phyloP scores from a whole-genome alignment of 768 basidiomycete species.

The Hortiboletus campestris region DNA sequence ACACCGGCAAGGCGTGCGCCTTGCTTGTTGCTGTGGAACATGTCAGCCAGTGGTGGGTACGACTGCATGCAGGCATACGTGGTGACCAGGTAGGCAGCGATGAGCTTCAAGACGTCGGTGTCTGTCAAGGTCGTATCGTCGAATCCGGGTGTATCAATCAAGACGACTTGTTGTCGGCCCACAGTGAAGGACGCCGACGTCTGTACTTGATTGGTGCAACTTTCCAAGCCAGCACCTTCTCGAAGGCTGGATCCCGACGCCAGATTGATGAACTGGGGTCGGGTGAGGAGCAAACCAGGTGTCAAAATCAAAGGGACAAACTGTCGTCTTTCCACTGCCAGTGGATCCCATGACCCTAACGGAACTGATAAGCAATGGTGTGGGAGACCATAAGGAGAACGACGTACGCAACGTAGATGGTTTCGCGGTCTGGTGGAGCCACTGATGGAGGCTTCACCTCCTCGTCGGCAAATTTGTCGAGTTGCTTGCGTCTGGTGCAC shows the following conservation, averaged over 20 bases:
- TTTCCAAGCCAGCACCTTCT: conserved; percentile 35
- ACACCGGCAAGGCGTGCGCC: conserved; percentile 44
- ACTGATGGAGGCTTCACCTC: conserved; percentile 22
- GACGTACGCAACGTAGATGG: conserved; percentile 30
- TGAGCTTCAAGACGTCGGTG: conserved; percentile 49
- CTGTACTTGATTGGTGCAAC: conserved; percentile 36
- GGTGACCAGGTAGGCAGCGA: conserved; percentile 39
- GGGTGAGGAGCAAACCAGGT: not conserved
- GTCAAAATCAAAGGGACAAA: conserved; percentile 10
- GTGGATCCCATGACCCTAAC: conserved; percentile 35
- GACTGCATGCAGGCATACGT: conserved; percentile 21
- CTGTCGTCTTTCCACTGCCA: conserved; percentile 36
- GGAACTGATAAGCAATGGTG: conserved; percentile 24
- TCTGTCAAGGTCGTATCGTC: conserved; percentile 53
- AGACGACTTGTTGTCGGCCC: conserved; percentile 37
- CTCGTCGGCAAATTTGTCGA: conserved; percentile 25
- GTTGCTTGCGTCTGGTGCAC: conserved; percentile 26
- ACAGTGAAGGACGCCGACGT: conserved; percentile 25
- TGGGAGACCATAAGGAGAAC: not conserved
- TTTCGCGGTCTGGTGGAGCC: conserved; percentile 19
- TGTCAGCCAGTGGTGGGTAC: conserved; percentile 6
- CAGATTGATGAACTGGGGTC: conserved; percentile 37
- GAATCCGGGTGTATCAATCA: conserved; percentile 65
- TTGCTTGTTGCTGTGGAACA: conserved; percentile 31
- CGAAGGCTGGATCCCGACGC: conserved; percentile 33